A percentile compares a stretch with the other conserved stretches of the same genome.
These are phyloP conservation scores for Strobilomyces echinocephalus DNA, from an alignment of 768 basidiomycete genomes.

Conservation along the genomic window DNA sequence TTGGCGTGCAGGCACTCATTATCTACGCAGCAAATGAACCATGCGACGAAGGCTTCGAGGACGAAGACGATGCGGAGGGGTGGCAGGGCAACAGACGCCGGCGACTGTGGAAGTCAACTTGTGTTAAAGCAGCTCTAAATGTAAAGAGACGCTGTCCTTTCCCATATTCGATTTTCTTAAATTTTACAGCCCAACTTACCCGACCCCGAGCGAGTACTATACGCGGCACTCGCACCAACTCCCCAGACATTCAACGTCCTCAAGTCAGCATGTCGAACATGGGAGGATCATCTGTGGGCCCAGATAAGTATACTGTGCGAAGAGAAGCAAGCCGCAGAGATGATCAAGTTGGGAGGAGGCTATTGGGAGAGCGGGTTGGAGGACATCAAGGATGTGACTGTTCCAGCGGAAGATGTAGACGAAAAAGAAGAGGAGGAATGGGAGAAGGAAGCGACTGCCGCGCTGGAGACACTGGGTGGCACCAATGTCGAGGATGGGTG, in stretches of 20 bases:
- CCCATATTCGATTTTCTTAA: slow-evolving; percentile 4
- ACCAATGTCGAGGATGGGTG: slow-evolving; percentile 65
- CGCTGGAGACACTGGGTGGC: slow-evolving; percentile 54
- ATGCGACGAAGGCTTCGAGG: slow-evolving; percentile 44
- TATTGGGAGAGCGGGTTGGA: slow-evolving; percentile 74
- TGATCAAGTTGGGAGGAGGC: slow-evolving; percentile 58
- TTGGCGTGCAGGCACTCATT: slow-evolving; percentile 29
- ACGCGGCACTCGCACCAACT: slow-evolving; percentile 78
- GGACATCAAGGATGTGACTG: slow-evolving; percentile 38
- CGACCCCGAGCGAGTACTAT: slow-evolving; percentile 75
- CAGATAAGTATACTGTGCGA: slow-evolving; percentile 78
- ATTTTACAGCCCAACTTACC: slow-evolving; percentile 48
- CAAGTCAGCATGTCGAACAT: slow-evolving; percentile 74
- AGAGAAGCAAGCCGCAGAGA: slow-evolving; percentile 67
- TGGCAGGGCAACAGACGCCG: slow-evolving; percentile 77
- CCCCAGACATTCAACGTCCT: slow-evolving; percentile 61
- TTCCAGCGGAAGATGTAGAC: slow-evolving; percentile 26
- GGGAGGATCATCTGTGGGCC: slow-evolving; percentile 97
- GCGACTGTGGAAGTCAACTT: slow-evolving; percentile 84
- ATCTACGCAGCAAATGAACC: slow-evolving; percentile 42
- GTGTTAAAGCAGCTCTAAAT: slow-evolving; percentile 72
- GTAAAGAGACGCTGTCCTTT: slow-evolving; percentile 32
- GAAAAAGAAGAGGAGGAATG: slow-evolving; percentile 51
- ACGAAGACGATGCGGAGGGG: slow-evolving; percentile 39
- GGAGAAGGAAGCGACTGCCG: slow-evolving; percentile 56